These are phyloP conservation scores for Cystodermella granulosa DNA, from an alignment of 1,284 basidiomycete genomes.

Conservation along the genomic window DNA sequence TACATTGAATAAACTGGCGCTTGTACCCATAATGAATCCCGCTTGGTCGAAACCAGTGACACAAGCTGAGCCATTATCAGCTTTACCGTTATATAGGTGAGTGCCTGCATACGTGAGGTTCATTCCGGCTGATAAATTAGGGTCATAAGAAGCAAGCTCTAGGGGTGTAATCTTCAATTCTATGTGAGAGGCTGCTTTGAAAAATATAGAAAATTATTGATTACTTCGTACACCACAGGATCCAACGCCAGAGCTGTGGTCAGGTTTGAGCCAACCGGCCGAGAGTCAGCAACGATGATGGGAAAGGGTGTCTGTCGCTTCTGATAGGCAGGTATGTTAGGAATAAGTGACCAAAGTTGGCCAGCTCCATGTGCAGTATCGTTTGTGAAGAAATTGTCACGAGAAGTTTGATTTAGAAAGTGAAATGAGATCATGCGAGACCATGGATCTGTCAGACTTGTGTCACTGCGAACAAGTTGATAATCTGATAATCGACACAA, in stretches of 20 bases:
- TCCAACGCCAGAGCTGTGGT: slow-evolving; percentile 41
- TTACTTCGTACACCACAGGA: slow-evolving; percentile 59
- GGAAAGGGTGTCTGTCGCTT: slow-evolving; percentile 51
- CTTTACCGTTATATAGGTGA: slow-evolving; percentile 47
- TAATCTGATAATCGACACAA: slow-evolving; percentile 1
- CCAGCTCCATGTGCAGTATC: slow-evolving; percentile 58
- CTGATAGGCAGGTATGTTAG: slow-evolving; percentile 45
- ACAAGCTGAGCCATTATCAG: slow-evolving; percentile 50
- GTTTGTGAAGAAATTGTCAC: slow-evolving; percentile 58
- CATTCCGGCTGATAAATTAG: slow-evolving; percentile 55
- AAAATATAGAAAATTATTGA: neutral
- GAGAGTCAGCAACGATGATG: slow-evolving; percentile 52
- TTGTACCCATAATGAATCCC: slow-evolving; percentile 61
- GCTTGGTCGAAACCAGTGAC: slow-evolving; percentile 64
- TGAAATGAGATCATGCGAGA: slow-evolving; percentile 61
- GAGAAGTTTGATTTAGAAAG: slow-evolving; percentile 58
- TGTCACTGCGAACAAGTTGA: slow-evolving; percentile 41
- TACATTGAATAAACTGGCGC: slow-evolving; percentile 62
- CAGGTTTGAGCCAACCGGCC: slow-evolving; percentile 44
- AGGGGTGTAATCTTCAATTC: slow-evolving; percentile 54
- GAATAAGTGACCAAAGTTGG: slow-evolving; percentile 59
- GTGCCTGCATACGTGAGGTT: slow-evolving; percentile 60
- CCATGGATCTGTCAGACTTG: slow-evolving; percentile 61
- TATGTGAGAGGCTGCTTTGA: neutral
- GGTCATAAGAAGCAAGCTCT: slow-evolving; percentile 68